These are phyloP conservation scores for Myriosclerotinia curreyana DNA, from an alignment of 2,329 filamentous ascomycete species.

Conservation along the genomic window DNA sequence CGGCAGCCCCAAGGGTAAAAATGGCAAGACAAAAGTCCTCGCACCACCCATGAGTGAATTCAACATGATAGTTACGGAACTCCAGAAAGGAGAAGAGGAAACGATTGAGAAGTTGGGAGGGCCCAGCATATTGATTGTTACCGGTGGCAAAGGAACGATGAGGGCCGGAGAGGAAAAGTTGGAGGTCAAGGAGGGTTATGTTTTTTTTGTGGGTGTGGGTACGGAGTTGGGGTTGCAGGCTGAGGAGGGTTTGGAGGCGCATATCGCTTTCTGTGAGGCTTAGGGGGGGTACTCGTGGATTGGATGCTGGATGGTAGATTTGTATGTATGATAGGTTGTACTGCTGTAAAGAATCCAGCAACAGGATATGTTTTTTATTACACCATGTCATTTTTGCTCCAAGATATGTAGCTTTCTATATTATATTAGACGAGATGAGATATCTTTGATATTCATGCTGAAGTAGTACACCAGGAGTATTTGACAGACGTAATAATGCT, in stretches of 20 bases:
- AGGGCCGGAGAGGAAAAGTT: conserved; percentile 53
- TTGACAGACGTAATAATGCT: too few relatives aligned
- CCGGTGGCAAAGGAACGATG: conserved; percentile 57
- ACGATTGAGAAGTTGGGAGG: conserved; percentile 53
- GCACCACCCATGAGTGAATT: conserved; percentile 70
- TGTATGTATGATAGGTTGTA: neutral
- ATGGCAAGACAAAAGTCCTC: conserved; percentile 62
- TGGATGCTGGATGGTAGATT: neutral
- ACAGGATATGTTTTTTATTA: neutral
- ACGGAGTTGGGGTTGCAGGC: conserved; percentile 30
- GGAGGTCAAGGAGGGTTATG: conserved; percentile 57
- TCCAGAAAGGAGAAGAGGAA: conserved; percentile 59
- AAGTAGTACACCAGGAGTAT: neutral
- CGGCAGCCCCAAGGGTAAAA: conserved; percentile 51
- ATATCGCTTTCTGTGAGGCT: conserved; percentile 31
- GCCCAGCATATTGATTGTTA: conserved; percentile 62
- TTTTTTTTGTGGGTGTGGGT: conserved; percentile 58
- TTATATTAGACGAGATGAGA: neutral
- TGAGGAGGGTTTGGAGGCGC: conserved; percentile 27
- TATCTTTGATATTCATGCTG: too few relatives aligned
- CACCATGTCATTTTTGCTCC: neutral
- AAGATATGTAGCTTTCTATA: neutral
- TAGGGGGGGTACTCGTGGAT: neutral
- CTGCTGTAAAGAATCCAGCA: neutral
- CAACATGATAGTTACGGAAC: conserved; percentile 58